These are phyloP conservation scores for Ustilago xerochloae DNA, from an alignment of 1,284 basidiomycete genomes.

Conservation along the genomic window DNA sequence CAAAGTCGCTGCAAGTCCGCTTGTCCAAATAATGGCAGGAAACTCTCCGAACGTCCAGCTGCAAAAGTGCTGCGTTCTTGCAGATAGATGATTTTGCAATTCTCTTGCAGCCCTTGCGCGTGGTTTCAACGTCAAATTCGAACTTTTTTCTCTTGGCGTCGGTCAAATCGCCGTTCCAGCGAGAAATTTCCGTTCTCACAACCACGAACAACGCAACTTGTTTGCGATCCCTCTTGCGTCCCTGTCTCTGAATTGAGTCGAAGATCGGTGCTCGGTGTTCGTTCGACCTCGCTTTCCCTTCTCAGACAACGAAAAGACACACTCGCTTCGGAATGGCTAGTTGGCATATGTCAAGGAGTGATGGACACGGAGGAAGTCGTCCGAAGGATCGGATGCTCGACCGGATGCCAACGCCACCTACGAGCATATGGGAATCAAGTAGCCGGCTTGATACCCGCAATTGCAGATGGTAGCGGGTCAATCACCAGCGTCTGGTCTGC, in stretches of 20 bases:
- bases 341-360: neutral
- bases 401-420: neutral
- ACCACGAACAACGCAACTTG: too few relatives aligned
- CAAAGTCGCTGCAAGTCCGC: neutral
- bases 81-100: slow-evolving; percentile 1
- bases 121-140: slow-evolving; percentile 11
- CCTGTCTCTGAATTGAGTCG: neutral
- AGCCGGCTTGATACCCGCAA: neutral
- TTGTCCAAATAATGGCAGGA: slow-evolving; percentile 10
- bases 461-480: neutral
- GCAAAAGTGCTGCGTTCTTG: neutral
- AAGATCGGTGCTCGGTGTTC: neutral
- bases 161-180: neutral
- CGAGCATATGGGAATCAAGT: neutral
- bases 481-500: too few relatives aligned
- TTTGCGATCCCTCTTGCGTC: too few relatives aligned
- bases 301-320: neutral
- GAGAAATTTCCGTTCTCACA: slow-evolving; percentile 1
- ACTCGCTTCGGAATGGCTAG: neutral
- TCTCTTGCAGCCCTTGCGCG: neutral
- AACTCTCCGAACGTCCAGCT: slow-evolving; percentile 3
- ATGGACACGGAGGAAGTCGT: neutral
- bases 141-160: slow-evolving; percentile 12
- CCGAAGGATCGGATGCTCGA: neutral
- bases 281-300: neutral